Evolutionary conservation across 306 rosid genomes (phyloP), one percentile per base, ranked within the genome.

Genomic region (Glycine latifolia): DNA sequence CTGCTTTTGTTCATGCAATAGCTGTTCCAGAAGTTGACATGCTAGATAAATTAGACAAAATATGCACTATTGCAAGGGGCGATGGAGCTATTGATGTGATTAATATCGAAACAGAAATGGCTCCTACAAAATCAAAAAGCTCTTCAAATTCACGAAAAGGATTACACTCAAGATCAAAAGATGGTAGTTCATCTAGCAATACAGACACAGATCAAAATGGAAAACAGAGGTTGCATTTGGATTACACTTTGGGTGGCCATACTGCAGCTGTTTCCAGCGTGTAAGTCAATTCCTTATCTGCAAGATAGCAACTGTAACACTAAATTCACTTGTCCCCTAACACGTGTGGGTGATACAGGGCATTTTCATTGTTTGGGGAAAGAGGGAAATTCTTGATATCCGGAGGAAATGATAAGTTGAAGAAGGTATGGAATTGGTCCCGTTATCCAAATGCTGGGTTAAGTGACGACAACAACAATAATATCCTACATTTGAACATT

Each of bases 351-450:
- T 84, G 55, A 70, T 58, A 84, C 93, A 93, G 99, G 97, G 81
- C 89, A 44, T 93, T 95, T 86, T 93, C 95, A 3, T 67, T 80
- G 81, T 93, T 93, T 71, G 99, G 97, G 75, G 95, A 91, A 83
- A 91, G 84, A 79, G 97, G 99, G 73, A 93, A 89, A 67, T 93
- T 87, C 86, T 81, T 95, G 85, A 73, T 95, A 77, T 95, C 97
- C 4, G 97, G 99, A 13, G 99, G 97, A 78, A 90, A 95, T 46
- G 99, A 92, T 77, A 91, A 87, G 82, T 84, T 83, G 49, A 90
- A 91, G 85, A 95, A 95, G 88, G 80, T 95, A 37, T 95, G 97
- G 99, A 89, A 92, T 82, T 92, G 97, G 95, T 82, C 89, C 31
- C 76, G 82, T 50, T 78, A 80, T 87, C 73, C 72, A 58, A 85